Conservation (phyloP, 768 basidiomycete species). For the Artomyces pyxidatus region DNA sequence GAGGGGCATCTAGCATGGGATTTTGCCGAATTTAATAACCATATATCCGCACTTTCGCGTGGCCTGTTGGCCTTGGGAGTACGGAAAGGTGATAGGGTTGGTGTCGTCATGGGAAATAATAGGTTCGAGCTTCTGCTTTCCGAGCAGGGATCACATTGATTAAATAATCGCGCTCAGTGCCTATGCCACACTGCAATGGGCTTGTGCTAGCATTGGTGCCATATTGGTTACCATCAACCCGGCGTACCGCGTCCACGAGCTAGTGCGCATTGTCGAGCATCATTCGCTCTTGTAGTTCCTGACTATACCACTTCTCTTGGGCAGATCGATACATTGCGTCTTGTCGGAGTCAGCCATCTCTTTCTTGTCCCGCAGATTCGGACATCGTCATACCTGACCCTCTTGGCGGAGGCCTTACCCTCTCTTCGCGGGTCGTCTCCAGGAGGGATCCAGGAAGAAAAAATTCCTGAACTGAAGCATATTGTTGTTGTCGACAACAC, state of each 20-base stretch:
- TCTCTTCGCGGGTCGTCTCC: conserved; percentile 40
- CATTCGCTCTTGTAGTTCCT: neutral
- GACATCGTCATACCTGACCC: conserved; percentile 52
- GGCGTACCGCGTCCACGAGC: conserved; percentile 63
- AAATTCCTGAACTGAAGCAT: conserved; percentile 53
- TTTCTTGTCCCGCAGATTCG: conserved; percentile 67
- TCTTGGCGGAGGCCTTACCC: conserved; percentile 51
- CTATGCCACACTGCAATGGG: conserved; percentile 81
- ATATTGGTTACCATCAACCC: conserved; percentile 80
- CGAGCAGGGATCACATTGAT: neutral
- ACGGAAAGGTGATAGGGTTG: conserved; percentile 67
- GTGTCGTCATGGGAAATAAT: conserved; percentile 78
- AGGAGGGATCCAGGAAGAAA: conserved; percentile 48
- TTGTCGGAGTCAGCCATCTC: conserved; percentile 60
- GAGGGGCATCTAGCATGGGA: conserved; percentile 59
- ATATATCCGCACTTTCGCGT: conserved; percentile 59
- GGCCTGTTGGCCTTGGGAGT: conserved; percentile 67
- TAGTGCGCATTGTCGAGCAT: conserved; percentile 38
- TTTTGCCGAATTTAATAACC: conserved; percentile 59
- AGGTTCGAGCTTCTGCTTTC: conserved; percentile 39
- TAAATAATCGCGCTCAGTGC: conserved; percentile 33
- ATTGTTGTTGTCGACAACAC: conserved; percentile 63
- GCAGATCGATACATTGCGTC: conserved; percentile 53
- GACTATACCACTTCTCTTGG: neutral
- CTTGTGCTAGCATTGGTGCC: conserved; percentile 78